Conservation (phyloP, 768 basidiomycete species). For the Trametes cinnabarina region DNA sequence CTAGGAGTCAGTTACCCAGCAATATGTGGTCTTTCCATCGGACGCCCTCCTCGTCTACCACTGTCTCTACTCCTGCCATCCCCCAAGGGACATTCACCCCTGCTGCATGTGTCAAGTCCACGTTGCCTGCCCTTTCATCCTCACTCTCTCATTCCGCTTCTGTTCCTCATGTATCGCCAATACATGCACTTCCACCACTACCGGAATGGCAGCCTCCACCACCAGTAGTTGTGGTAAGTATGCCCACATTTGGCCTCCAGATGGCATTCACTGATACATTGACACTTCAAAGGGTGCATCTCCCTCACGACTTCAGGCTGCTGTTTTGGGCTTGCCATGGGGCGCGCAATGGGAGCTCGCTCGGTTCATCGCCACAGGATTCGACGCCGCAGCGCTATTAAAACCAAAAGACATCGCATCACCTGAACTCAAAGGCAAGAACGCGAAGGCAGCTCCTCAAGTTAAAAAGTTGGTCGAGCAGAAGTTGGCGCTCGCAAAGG, state of each 20-base stretch:
- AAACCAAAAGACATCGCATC: conserved; percentile 23
- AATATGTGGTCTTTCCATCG: no score
- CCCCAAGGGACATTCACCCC: no score
- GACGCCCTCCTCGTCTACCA: no score
- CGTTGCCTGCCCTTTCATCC: no score
- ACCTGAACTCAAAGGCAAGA: conserved; percentile 28
- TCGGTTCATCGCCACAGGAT: conserved; percentile 36
- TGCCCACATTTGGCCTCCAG: no score
- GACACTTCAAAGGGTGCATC: background rate
- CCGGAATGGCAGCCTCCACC: background rate
- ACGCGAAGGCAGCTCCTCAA: conserved; percentile 20
- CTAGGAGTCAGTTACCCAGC: no score
- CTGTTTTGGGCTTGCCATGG: conserved; percentile 19
- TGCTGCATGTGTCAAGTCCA: no score
- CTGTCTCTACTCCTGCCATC: no score
- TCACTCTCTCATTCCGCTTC: no score
- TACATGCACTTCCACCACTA: background rate
- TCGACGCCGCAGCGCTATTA: conserved; percentile 28
- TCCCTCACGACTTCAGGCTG: background rate
- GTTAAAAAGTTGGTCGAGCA: conserved; percentile 2
- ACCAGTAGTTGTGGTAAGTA: conserved; percentile 8
- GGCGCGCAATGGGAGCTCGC: conserved; percentile 57
- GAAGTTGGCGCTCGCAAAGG: background rate
- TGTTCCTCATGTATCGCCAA: background rate
- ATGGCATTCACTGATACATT: background rate